phyloP scores from a whole-genome alignment of 176 grass and related monocot species.

The Zoysia pacifica region DNA sequence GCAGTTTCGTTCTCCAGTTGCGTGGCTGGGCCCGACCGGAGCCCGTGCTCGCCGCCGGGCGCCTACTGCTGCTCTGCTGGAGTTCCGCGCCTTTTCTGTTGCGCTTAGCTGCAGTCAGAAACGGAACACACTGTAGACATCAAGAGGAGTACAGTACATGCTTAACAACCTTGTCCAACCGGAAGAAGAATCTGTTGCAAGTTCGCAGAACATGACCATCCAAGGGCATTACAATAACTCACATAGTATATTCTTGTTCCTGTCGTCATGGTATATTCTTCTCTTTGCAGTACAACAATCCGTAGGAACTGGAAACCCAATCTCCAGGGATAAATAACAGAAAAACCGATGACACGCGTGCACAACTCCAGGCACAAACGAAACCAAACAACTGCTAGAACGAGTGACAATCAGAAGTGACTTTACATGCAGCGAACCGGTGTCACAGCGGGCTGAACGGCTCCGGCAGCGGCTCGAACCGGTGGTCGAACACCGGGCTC shows the following conservation, averaged over 20 bases:
- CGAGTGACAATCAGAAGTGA: constrained; percentile 1
- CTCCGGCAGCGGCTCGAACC: constrained; percentile 90
- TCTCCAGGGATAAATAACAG: constrained; percentile 5
- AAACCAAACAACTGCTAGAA: constrained; percentile 15
- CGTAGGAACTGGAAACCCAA: constrained; percentile 34
- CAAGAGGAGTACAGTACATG: background rate
- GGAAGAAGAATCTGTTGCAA: background rate
- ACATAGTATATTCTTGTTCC: constrained; percentile 43
- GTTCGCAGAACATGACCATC: background rate
- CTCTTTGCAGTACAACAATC: constrained; percentile 26
- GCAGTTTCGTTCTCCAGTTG: too few relatives aligned
- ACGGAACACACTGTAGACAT: background rate
- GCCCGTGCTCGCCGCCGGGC: too few relatives aligned
- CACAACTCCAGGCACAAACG: background rate
- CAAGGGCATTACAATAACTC: constrained; percentile 25
- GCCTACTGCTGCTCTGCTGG: too few relatives aligned
- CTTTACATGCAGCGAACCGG: constrained; percentile 36
- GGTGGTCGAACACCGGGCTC: constrained; percentile 83
- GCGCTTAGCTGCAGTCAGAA: background rate
- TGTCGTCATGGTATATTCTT: constrained; percentile 14
- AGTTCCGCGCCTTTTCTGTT: too few relatives aligned
- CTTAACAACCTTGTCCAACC: background rate
- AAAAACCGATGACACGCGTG: background rate
- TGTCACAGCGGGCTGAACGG: constrained; percentile 79
- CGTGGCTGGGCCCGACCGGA: too few relatives aligned